A percentile compares a stretch with the other conserved stretches of the same genome.
Conservation (phyloP, 345 rosid genomes). For the Capsella bursapastoris region DNA sequence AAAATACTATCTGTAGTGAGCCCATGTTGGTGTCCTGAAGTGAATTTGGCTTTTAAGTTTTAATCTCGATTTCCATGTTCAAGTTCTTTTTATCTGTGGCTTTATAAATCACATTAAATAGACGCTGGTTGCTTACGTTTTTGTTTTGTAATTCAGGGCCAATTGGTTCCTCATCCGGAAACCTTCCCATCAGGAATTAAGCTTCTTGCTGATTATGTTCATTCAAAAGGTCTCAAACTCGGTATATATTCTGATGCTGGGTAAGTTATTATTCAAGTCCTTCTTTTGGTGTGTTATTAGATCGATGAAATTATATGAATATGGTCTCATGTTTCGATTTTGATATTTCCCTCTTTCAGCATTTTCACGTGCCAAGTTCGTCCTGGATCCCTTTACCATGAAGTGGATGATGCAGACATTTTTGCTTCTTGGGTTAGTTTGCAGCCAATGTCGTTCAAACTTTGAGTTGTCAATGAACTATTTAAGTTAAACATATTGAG, state of each 20-base stretch:
- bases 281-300: conserved; percentile 34
- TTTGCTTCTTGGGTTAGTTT: conserved; percentile 97
- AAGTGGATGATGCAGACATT: conserved; percentile 73
- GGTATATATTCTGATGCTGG: conserved; percentile 99
- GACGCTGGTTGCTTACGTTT: conserved; percentile 3
- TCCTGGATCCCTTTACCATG: conserved; percentile 94
- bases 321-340: conserved; percentile 19
- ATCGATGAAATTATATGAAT: conserved; percentile 19
- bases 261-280: conserved; percentile 57
- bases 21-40: background rate
- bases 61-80: background rate
- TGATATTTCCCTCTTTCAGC: conserved; percentile 49
- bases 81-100: background rate
- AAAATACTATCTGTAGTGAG: conserved; percentile 20
- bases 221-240: conserved; percentile 86
- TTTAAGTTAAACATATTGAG: conserved; percentile 3
- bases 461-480: conserved; percentile 15
- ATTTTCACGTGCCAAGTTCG: conserved; percentile 89
- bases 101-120: background rate
- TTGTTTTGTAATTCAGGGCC: conserved; percentile 61
- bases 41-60: background rate
- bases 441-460: background rate
- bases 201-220: conserved; percentile 84
- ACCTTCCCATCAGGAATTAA: conserved; percentile 91
- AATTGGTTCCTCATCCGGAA: conserved; percentile 74